phyloP scores from a whole-genome alignment of 1,284 basidiomycete genomes.

The Marasmius tenuissimus region DNA sequence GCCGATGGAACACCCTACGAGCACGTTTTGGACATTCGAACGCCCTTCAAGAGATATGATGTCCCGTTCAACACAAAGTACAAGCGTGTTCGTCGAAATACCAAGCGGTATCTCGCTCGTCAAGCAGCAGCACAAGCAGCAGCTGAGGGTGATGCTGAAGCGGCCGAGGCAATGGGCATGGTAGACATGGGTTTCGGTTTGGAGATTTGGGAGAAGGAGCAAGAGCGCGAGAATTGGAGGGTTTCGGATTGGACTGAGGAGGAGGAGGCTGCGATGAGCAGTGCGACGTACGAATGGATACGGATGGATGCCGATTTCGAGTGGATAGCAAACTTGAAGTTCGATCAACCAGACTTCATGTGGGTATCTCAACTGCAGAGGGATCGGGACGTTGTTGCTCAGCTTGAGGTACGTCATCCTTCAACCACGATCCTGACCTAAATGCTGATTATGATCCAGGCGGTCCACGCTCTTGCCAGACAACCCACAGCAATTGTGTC shows the following conservation, averaged over 20 bases:
- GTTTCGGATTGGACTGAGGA: slow-evolving; percentile 99
- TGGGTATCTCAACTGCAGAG: slow-evolving; percentile 97
- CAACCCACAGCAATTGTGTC: slow-evolving; percentile 89
- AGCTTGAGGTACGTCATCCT: slow-evolving; percentile 75
- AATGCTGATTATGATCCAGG: slow-evolving; percentile 46
- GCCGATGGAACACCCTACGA: slow-evolving; percentile 99
- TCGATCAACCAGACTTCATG: slow-evolving; percentile 98
- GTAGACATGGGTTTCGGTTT: slow-evolving; percentile 96
- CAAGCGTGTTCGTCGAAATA: slow-evolving; percentile 93
- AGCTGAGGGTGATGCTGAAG: slow-evolving; percentile 87
- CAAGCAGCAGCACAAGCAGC: slow-evolving; percentile 93
- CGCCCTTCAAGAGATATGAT: slow-evolving; percentile 87
- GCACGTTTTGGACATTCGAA: slow-evolving; percentile 93
- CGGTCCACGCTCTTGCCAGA: slow-evolving; percentile 79
- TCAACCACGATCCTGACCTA: not conserved
- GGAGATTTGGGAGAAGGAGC: slow-evolving; percentile 95
- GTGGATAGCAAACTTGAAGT: slow-evolving; percentile 92
- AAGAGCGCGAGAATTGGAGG: slow-evolving; percentile 91
- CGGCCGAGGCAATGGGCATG: slow-evolving; percentile 91
- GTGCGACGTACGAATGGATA: slow-evolving; percentile 99
- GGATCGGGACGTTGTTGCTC: slow-evolving; percentile 97
- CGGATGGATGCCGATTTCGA: slow-evolving; percentile 99
- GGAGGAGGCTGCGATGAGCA: slow-evolving; percentile 90
- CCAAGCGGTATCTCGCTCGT: slow-evolving; percentile 91
- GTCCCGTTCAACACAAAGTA: slow-evolving; percentile 99